Evolutionary conservation across 164 flowering plant species (phyloP), one percentile per base, ranked within the genome.

Genomic region (Aristolochia fimbriata): DNA sequence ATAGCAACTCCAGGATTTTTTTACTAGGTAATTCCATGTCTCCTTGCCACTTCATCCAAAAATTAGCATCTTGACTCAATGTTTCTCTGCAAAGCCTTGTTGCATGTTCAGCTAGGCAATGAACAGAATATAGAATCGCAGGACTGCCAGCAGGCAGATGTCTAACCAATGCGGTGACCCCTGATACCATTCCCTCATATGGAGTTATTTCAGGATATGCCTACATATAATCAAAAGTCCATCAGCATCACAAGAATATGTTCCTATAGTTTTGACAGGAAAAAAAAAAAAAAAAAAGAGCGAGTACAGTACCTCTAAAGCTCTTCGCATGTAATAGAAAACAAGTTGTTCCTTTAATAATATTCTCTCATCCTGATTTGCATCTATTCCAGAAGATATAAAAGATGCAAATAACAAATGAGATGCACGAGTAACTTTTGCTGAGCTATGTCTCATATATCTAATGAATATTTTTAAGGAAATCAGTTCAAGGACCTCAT

Each of bases 141-240:
- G 96, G 88, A 76, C 96, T 82, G 69, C 97, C 97, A 49, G 96
- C 95, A 60, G 97, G 97, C 72, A 91, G 96, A 78, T 88, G 70
- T 27, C 88, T 79, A 68, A 85, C 82, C 73, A 88, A 62, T 50
- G 96, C 87, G 61, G 75, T 84, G 57, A 94, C 87, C 58, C 99
- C 99, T 55, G 95, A 84, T 66, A 95, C 93, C 83, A 88, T 65
- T 47, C 96, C 93, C 60, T 94, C 95, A 68, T 86, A 83, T 41
- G 99, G 97, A 27, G 96, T 91, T 33, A 73, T 70, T 55, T 68
- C 87, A 31, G 99, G 99, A 78, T 79, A 94, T 19, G 72, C 93
- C 97, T 91, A 58, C 62, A 73, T 30, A 60, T 51, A 49, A 57
- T 24, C 56, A 0, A 62, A 52, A 51, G 47, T 37, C 22, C 2